Conservation (phyloP, 2,329 filamentous ascomycete genomes). For the Aphanoascus verrucosus region DNA sequence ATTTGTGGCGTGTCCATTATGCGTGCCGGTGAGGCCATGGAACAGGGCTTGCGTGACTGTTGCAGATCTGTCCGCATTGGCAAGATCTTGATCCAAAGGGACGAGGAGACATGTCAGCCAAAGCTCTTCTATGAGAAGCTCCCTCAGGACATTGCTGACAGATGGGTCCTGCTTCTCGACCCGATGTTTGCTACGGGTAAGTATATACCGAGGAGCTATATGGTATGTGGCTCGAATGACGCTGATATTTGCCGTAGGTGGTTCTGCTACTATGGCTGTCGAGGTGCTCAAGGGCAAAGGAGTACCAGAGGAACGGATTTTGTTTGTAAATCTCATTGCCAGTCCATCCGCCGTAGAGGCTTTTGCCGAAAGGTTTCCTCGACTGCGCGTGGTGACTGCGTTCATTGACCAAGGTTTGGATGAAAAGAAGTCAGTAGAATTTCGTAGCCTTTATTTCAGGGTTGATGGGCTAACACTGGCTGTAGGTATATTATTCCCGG, state of each 20-base stretch:
- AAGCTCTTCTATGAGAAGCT: constrained; percentile 97
- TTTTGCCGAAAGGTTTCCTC: constrained; percentile 82
- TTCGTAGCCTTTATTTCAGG: background rate
- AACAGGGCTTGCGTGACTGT: constrained; percentile 90
- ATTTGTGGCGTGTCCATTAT: constrained; percentile 98
- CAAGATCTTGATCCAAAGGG: constrained; percentile 94
- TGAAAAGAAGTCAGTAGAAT: constrained; percentile 73
- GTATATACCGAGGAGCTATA: constrained; percentile 18
- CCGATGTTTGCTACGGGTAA: constrained; percentile 98
- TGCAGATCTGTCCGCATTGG: constrained; percentile 96
- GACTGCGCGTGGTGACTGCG: constrained; percentile 81
- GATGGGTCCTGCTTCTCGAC: constrained; percentile 89
- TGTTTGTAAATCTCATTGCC: constrained; percentile 96
- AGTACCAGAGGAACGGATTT: constrained; percentile 86
- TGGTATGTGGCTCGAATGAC: background rate
- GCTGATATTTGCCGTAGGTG: constrained; percentile 45
- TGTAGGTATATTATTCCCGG: constrained; percentile 87
- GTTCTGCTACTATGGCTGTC: constrained; percentile 93
- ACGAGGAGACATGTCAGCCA: constrained; percentile 86
- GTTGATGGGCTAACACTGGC: constrained; percentile 12
- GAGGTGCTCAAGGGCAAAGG: constrained; percentile 82
- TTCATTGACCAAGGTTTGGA: constrained; percentile 96
- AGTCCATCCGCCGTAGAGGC: constrained; percentile 84
- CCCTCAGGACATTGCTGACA: constrained; percentile 78
- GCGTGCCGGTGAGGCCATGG: constrained; percentile 96